Conservation (phyloP, 768 basidiomycete genomes). For the Candolleomyces eurysporus region DNA sequence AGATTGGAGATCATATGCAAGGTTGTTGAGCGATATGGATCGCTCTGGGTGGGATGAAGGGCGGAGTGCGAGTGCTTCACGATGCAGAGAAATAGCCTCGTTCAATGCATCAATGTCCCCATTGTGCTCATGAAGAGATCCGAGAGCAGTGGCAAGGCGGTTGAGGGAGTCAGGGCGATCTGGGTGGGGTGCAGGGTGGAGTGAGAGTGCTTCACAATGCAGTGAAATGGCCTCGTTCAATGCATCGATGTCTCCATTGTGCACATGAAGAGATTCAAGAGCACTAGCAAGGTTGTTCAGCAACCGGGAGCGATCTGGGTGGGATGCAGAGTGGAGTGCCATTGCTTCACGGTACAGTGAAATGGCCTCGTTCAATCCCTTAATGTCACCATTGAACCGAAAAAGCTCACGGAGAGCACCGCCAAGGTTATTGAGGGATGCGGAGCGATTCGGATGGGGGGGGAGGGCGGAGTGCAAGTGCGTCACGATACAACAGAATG, state of each 20-base stretch:
- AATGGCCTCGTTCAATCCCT: constrained; percentile 12
- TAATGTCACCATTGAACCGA: neutral
- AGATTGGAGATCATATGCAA: too few species aligned
- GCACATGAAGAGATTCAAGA: constrained; percentile 14
- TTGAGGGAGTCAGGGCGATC: too few species aligned
- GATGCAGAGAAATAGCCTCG: too few species aligned
- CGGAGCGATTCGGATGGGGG: constrained; percentile 8
- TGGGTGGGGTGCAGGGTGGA: too few species aligned
- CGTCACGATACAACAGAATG: constrained; percentile 7
- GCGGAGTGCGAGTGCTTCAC: too few species aligned
- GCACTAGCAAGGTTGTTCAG: constrained; percentile 10
- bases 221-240: too few species aligned
- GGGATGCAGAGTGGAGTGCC: constrained; percentile 1
- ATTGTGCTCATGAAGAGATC: too few species aligned
- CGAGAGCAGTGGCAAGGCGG: too few species aligned
- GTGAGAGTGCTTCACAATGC: too few species aligned
- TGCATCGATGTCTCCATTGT: neutral
- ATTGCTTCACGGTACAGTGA: constrained; percentile 9
- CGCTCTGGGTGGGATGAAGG: too few species aligned
- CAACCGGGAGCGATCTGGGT: constrained; percentile 5
- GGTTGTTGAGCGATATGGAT: too few species aligned
- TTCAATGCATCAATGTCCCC: too few species aligned
- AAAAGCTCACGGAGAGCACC: neutral
- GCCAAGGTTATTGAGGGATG: constrained; percentile 10
- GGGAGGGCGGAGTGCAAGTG: constrained; percentile 8